Evolutionary conservation across 768 basidiomycete species (phyloP), one percentile per base, ranked within the genome.

Genomic region (Mycena filopes): DNA sequence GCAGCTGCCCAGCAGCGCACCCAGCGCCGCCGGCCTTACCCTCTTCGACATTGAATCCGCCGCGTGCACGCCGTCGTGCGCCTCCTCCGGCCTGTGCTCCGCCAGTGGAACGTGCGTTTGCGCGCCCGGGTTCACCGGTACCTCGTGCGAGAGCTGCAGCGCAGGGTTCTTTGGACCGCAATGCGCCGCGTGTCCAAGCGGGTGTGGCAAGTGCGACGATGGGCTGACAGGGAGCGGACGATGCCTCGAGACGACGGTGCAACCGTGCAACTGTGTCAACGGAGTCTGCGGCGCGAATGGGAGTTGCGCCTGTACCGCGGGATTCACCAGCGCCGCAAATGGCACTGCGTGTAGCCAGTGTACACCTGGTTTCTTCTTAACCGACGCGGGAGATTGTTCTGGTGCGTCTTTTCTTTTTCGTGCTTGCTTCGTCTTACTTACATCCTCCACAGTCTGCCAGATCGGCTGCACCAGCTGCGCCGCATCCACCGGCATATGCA

Each of bases 181-280:
- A 0, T 96, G 94, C 75, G 80, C 86, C 59, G 72, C 87, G 2
- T 94, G 93, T 63, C 90, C 90, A 0, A 74, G 80, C 2, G 86
- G 84, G 4, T 95, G 94, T 72, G 71, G 78, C 1, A 76, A 83
- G 7, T 96, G 94, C 74, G 90, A 94, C 67, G 89, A 92, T 6
- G 94, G 94, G 15, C 85, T 89, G 42, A 84, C 86, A 0, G 94
- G 94, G 0, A 85, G 85, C 1, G 94, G 94, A 0, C 79, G 81
- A 41, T 96, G 94, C 74, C 79, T 92, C 49, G 73, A 80, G 25
- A 75, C 85, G 1, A 66, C 74, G 0, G 77, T 83, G n/a, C 72
- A 86, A 36, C 82, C 82, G 20, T 96, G 94, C 76, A 90, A 92
- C 70, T 96, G 94, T 71, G 63, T 87, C 60, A 95, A 93, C 70